A percentile compares a stretch with the other conserved stretches of the same genome.
phyloP scores from a whole-genome alignment of 208 protist species.

The Trypanosoma grayi region DNA sequence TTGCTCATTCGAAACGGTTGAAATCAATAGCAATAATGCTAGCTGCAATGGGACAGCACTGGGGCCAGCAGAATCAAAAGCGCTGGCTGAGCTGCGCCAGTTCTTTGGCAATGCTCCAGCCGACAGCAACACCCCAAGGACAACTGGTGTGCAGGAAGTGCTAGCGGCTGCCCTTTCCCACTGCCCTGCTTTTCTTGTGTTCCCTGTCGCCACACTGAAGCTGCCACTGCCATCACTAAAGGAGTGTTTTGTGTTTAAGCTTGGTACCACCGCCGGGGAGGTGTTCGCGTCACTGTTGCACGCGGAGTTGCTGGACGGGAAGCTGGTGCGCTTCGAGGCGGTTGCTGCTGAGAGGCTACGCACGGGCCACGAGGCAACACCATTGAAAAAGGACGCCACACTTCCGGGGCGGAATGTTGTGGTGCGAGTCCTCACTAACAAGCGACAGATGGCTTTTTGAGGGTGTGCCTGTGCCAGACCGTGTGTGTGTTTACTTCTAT shows the following conservation, averaged over 20 bases:
- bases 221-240: conserved; percentile 48
- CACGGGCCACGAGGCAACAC: conserved; percentile 3
- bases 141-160: conserved; percentile 85
- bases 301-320: conserved; percentile 64
- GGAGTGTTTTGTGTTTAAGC: conserved; percentile 76
- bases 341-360: conserved; percentile 21
- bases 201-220: conserved; percentile 59
- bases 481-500: neutral
- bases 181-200: conserved; percentile 52
- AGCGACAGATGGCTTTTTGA: conserved; percentile 49
- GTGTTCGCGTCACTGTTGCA: conserved; percentile 70
- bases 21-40: no score
- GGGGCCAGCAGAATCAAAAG: conserved; percentile 1
- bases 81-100: conserved; percentile 11
- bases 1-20: conserved; percentile 15
- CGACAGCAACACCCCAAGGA: neutral
- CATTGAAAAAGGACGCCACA: conserved; percentile 47
- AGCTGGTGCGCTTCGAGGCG: conserved; percentile 85
- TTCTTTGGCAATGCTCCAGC: conserved; percentile 6
- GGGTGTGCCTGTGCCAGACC: neutral
- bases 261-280: conserved; percentile 58
- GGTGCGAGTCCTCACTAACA: conserved; percentile 76
- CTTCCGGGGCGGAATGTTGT: conserved; percentile 54
- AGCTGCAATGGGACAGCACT: neutral
- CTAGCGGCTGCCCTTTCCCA: conserved; percentile 60